Conservation (phyloP, 495 filamentous ascomycete genomes). For the Hypomontagnella monticulosa region DNA sequence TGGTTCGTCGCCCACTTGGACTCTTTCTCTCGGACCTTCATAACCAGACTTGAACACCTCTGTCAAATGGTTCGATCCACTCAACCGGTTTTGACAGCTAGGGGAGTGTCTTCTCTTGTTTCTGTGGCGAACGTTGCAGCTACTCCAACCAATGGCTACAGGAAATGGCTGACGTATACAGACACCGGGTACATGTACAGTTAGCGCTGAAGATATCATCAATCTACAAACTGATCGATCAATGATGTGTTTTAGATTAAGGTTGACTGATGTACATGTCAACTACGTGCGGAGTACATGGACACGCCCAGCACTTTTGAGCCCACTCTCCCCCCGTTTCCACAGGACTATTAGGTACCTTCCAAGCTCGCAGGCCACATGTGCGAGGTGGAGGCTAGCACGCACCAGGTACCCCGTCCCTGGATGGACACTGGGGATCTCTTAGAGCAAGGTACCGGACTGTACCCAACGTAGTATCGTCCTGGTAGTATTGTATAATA, state of each 20-base stretch:
- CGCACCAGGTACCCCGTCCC: conserved; percentile 18
- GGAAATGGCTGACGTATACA: conserved; percentile 17
- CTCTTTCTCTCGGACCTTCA: conserved; percentile 30
- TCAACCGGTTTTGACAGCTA: conserved; percentile 7
- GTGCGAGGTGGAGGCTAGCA: conserved; percentile 7
- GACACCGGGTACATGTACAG: not conserved
- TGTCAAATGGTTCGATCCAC: conserved; percentile 21
- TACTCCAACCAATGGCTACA: not conserved
- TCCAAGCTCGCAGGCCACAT: not conserved
- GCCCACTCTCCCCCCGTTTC: conserved; percentile 29
- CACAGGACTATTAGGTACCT: conserved; percentile 19
- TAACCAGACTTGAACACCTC: conserved; percentile 22
- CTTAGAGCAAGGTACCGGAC: conserved; percentile 7
- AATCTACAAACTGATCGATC: conserved; percentile 7
- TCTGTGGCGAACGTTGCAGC: no score
- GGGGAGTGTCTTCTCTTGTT: not conserved
- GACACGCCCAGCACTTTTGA: not conserved
- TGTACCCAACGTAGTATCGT: conserved; percentile 26
- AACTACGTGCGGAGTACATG: conserved; percentile 30
- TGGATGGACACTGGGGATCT: conserved; percentile 29
- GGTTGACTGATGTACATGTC: conserved; percentile 21
- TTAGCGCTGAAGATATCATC: conserved; percentile 32
- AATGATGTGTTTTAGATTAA: conserved; percentile 10
- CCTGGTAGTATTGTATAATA: conserved; percentile 39
- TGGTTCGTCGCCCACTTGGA: conserved; percentile 29